These are phyloP conservation scores for Hyparrhenia diplandra DNA, from an alignment of 176 grass and related monocot genomes.

Conservation along the genomic window DNA sequence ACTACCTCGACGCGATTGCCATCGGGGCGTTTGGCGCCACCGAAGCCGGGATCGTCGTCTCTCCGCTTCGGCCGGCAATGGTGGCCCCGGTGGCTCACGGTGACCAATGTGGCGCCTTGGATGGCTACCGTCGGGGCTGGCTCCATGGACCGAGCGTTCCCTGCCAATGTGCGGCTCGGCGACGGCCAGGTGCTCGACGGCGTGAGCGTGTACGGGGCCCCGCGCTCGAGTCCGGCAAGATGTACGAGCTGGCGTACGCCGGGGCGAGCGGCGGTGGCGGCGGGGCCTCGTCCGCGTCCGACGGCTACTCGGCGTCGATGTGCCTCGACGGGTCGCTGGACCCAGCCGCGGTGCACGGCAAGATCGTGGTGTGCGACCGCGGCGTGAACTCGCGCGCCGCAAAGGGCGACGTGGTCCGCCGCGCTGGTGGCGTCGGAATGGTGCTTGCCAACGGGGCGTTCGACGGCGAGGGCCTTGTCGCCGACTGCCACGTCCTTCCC, in stretches of 20 bases:
- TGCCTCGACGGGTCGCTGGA: constrained; percentile 91
- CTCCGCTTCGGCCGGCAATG: constrained; percentile 84
- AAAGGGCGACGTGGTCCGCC: constrained; percentile 81
- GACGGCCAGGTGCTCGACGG: constrained; percentile 65
- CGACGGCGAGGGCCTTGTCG: constrained; percentile 88
- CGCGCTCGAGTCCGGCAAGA: constrained; percentile 43
- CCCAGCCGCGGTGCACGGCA: constrained; percentile 41
- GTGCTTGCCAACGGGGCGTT: constrained; percentile 88
- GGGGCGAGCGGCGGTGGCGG: constrained; percentile 26
- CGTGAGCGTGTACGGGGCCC: constrained; percentile 81
- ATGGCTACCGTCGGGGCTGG: constrained; percentile 83
- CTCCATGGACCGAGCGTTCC: constrained; percentile 94
- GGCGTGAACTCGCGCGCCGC: constrained; percentile 79
- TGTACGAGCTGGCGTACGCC: constrained; percentile 71
- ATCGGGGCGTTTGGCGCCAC: constrained; percentile 82
- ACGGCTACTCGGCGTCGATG: constrained; percentile 77
- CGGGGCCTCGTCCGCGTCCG: constrained; percentile 19
- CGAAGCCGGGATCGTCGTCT: constrained; percentile 85
- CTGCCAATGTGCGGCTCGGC: constrained; percentile 74
- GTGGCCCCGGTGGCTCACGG: constrained; percentile 73
- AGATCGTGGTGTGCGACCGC: constrained; percentile 88
- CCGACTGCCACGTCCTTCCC: constrained; percentile 87
- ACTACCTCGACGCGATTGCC: constrained; percentile 88
- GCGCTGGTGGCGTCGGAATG: constrained; percentile 71
- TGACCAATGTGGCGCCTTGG: constrained; percentile 93